Percentiles rank a stretch among this genome's conserved stretches.
These are phyloP conservation scores for Clarkia xantiana DNA, from an alignment of 345 rosid genomes.

Conservation along the genomic window DNA sequence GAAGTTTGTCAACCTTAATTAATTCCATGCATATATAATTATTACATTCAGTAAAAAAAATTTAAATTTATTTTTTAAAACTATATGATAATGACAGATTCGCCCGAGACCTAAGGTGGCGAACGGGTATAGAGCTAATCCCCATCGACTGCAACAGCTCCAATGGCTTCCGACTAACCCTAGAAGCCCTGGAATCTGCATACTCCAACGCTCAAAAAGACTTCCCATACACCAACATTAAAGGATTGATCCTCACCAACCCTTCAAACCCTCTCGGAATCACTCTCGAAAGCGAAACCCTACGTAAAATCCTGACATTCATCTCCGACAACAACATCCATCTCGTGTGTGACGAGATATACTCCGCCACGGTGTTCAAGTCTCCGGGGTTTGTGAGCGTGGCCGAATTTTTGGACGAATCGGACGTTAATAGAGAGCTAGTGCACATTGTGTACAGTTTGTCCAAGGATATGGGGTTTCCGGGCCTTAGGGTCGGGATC, in stretches of 20 bases:
- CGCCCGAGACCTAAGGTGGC: conserved; percentile 68
- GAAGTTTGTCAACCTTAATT: too few species aligned
- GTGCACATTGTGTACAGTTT: conserved; percentile 70
- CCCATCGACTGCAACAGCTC: conserved; percentile 67
- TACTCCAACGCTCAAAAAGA: conserved; percentile 29
- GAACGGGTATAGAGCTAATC: conserved; percentile 49
- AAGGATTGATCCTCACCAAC: conserved; percentile 64
- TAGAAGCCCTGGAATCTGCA: conserved; percentile 40
- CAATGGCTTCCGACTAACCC: conserved; percentile 42
- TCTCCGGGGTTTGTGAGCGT: conserved; percentile 46
- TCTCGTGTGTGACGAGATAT: conserved; percentile 72
- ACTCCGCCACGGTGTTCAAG: conserved; percentile 51
- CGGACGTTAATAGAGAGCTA: conserved; percentile 31
- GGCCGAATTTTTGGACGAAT: conserved; percentile 40
- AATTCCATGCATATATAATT: too few species aligned
- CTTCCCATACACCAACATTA: conserved; percentile 36
- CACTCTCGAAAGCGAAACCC: conserved; percentile 31
- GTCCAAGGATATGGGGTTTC: conserved; percentile 90
- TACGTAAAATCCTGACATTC: conserved; percentile 34
- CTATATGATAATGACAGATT: conserved; percentile 30
- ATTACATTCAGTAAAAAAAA: too few species aligned
- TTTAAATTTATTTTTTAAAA: too few species aligned
- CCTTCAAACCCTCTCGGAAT: conserved; percentile 91
- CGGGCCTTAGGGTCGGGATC: conserved; percentile 72
- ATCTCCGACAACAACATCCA: conserved; percentile 43